phyloP scores from a whole-genome alignment of 2,329 filamentous ascomycete species.

The Venturia oleaginea region DNA sequence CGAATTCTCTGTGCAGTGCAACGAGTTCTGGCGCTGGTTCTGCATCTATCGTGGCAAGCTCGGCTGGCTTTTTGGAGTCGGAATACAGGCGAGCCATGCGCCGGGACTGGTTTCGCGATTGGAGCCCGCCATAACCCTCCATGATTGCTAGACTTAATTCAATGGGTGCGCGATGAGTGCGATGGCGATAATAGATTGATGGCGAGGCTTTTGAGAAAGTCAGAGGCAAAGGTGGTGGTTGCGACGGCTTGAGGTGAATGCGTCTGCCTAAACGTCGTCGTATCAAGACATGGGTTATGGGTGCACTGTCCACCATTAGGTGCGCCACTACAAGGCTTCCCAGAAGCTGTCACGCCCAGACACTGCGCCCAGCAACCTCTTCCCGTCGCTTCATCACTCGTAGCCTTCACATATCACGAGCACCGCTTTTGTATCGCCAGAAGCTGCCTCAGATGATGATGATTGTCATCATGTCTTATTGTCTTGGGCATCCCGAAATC shows the following conservation, averaged over 20 bases:
- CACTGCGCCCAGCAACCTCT: too few species aligned
- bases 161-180: neutral
- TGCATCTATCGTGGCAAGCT: constrained; percentile 53
- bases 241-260: neutral
- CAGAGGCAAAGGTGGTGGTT: neutral
- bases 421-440: too few species aligned
- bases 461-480: neutral
- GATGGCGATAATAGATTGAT: neutral
- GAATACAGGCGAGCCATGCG: constrained; percentile 66
- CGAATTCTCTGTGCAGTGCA: constrained; percentile 63
- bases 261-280: neutral
- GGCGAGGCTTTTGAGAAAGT: neutral
- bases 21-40: constrained; percentile 58
- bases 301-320: too few species aligned
- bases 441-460: neutral
- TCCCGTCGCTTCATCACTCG: too few species aligned
- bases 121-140: constrained; percentile 1
- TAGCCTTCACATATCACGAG: too few species aligned
- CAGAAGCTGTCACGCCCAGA: too few species aligned
- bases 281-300: too few species aligned
- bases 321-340: neutral
- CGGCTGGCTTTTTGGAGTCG: constrained; percentile 71
- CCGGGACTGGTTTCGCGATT: constrained; percentile 20
- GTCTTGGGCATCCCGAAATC: neutral
- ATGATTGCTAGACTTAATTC: neutral